Evolutionary conservation across 2,329 filamentous ascomycete species (phyloP), one percentile per base, ranked within the genome.

Genomic region (Cercospora berteroae): DNA sequence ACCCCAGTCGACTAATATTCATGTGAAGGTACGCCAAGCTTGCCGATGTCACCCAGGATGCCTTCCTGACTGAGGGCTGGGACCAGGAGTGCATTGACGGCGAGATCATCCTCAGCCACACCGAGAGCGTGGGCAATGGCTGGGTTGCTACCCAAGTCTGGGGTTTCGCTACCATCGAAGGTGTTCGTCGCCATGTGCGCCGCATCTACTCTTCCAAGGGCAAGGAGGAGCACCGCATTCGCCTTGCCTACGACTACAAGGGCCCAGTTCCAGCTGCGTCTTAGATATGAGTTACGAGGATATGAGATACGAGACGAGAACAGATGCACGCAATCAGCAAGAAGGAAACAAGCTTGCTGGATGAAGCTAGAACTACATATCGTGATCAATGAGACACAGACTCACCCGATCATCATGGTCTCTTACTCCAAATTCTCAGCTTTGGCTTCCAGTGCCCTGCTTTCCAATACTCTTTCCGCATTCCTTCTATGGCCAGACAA

Each of bases 51-150:
- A 65, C 63, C n/a, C 74, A 77, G 5, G 78, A 79, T 52, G 80
- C 83, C 44, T 87, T 80, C 65, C 82, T 89, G 63, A 83, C 82
- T 69, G 79, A 83, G 59, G 86, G 85, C 31, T 93, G 90, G 85
- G 74, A 87, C 16, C 82, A 84, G 61, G 88, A 86, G 69, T 81
- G 83, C 1, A 80, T 77, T 9, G 73, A 72, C 27, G 72, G 71
- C 20, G 72, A 75, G 10, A 79, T 82, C 66, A 69, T 88, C 27
- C 80, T 88, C 76, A 83, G 79, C 69, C 83, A 75, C 67, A 86
- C 83, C 23, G 78, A 79, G 63, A 87, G 83, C 72, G 68, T 80
- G 52, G 80, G 81, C 74, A 76, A 70, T 79, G 79, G 27, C 27
- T 89, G 87, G 87, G 84, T 79, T 31, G 87, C 84, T 3, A 79